A percentile compares a stretch with the other conserved stretches of the same genome.
Evolutionary conservation across 2,329 filamentous ascomycete genomes (phyloP).

Genomic region (Paramyrothecium sp.): DNA sequence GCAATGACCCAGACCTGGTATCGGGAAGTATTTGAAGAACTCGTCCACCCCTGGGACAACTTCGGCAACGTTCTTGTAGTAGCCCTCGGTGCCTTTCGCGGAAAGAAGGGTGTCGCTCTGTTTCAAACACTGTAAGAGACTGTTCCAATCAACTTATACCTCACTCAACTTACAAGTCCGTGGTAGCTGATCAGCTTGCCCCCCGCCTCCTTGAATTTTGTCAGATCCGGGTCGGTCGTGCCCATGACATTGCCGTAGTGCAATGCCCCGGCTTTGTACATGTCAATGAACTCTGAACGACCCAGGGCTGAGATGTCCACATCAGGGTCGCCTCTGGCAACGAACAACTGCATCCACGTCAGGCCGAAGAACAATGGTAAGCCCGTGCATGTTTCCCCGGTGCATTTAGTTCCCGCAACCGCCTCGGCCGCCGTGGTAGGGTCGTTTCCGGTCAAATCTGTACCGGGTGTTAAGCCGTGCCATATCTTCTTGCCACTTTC

Average conservation of each 20-base stretch:
- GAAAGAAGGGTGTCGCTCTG: neutral
- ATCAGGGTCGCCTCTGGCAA: neutral
- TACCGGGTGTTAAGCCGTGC: neutral
- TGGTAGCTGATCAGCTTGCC: neutral
- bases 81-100: neutral
- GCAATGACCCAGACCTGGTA: neutral
- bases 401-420: neutral
- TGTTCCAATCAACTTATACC: no score
- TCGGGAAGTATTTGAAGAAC: neutral
- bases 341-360: neutral
- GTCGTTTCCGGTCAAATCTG: neutral
- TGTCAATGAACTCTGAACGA: neutral
- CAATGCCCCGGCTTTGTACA: neutral
- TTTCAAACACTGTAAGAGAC: neutral
- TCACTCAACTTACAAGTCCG: neutral
- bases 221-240: neutral
- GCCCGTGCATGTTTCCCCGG: neutral
- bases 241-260: neutral
- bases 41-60: neutral
- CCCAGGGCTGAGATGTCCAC: neutral
- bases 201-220: neutral
- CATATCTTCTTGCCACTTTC: neutral
- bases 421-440: neutral
- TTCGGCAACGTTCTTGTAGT: neutral
- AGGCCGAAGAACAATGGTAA: neutral